Base-by-base conservation (phyloP, 1,284 basidiomycete species). In the Marasmius tenuissimus region DNA sequence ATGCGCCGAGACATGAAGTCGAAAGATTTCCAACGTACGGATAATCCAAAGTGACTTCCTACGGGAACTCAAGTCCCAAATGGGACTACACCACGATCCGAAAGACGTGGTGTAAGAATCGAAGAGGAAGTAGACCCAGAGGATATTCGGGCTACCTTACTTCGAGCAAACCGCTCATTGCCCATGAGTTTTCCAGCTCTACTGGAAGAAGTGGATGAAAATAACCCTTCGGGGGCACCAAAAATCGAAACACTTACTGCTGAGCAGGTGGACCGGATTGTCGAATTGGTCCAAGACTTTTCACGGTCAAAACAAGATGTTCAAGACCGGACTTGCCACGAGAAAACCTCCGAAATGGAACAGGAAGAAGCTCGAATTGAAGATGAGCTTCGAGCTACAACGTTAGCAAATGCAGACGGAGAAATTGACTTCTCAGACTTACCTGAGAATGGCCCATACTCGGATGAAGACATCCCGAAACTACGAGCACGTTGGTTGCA, bases 401-500 rank as follows among this genome's bases (percentile, higher is more conserved):
- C 27, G 14, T 16, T 51, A 7, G 33, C 20, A 20, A 37, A n/a
- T 4, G 58, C 20, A 33, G 14, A 12, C 50, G 40, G 10, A 56
- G n/a, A n/a, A n/a, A n/a, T n/a, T n/a, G 42, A 34, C 7, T 11
- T 45, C 35, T 1, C 9, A 20, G 34, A 27, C 38, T 22, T n/a
- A 22, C 18, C 16, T 12, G 34, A 62, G 56, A 52, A 56, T 12
- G 61, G 27, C 12, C 54, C 60, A 57, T 58, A 53, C 40, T 52
- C 47, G 0, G 53, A 61, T 3, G 47, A 65, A 1, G 52, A 69
- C 45, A 68, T 68, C 5, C 63, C 69, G 12, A n/a, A 34, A n/a
- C 58, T 71, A 3, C 22, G 65, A 38, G 60, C 69, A 40, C 33
- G 66, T 10, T 70, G 71, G 67, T 49, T 66, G 9, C 59, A 64